A percentile compares a stretch with the other conserved stretches of the same genome.
Evolutionary conservation across 1,139 yeast species (phyloP).

Genomic region (Blastobotrys arbuscula): DNA sequence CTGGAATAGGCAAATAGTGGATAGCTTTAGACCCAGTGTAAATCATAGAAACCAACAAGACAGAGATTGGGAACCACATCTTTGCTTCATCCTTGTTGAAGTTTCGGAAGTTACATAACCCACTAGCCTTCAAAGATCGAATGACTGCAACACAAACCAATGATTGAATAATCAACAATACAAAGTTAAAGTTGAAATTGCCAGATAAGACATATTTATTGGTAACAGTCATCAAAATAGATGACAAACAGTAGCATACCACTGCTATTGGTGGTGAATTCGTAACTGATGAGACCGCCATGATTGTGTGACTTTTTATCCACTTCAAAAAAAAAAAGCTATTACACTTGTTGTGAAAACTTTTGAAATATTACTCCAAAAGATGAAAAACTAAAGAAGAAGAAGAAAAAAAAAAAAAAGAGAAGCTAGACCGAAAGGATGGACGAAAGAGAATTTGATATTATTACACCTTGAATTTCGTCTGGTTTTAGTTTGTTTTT

Average conservation of each 20-base stretch:
- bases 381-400: too few species aligned
- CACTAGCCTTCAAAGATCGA: slow-evolving; percentile 61
- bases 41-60: slow-evolving; percentile 85
- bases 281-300: slow-evolving; percentile 2
- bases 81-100: slow-evolving; percentile 84
- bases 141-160: slow-evolving; percentile 75
- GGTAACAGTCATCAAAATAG: slow-evolving; percentile 96
- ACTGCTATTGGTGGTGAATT: slow-evolving; percentile 59
- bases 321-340: too few species aligned
- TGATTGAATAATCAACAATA: slow-evolving; percentile 51
- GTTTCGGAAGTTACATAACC: slow-evolving; percentile 79
- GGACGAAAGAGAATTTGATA: background rate
- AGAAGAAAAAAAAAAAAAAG: background rate
- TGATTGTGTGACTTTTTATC: too few species aligned
- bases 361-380: too few species aligned
- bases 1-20: slow-evolving; percentile 86
- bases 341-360: too few species aligned
- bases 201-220: slow-evolving; percentile 86
- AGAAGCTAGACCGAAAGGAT: background rate
- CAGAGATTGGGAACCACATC: slow-evolving; percentile 87
- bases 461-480: background rate
- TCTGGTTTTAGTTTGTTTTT: background rate
- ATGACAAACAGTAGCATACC: slow-evolving; percentile 80
- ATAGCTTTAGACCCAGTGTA: slow-evolving; percentile 95
- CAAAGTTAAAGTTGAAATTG: slow-evolving; percentile 83